Evolutionary conservation across 352 stramenopile genomes (phyloP), one percentile per base, ranked within the genome.

Genomic region (Pythium diclinum): DNA sequence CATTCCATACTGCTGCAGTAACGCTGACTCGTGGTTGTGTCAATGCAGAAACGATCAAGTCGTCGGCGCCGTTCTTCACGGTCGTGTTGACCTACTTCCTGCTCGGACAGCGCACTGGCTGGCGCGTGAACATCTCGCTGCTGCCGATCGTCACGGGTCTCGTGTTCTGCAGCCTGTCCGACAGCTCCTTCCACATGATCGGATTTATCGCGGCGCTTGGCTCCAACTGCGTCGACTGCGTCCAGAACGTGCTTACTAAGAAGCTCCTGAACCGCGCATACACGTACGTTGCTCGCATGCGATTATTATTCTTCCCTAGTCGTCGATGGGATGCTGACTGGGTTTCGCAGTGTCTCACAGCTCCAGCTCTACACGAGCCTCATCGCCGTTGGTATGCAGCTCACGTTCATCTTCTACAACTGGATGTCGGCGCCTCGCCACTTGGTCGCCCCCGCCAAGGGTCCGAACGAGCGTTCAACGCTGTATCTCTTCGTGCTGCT

Each of bases 221-320:
- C 56, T 94, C 89, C 38, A 97, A 97, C 70, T 97, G 87, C 69
- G 82, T 94, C 38, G 91, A 97, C 65, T 97, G 91, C 74, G 86
- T 97, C 38, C 91, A 97, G 66, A 97, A 97, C 65, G 91, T 97
- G 9, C 74, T 97, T 63, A 91, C 80, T 13, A 97, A 97, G 73
- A 80, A 84, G 40, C 72, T 97, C 38, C 78, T 97, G 28, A 94
- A 90, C 25, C 74, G 72, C 9, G 78, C 81, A 4, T 94, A 92
- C 74, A 83, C 79, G 85, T 94, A 82, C 57, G 75, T 52, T 32
- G 19, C 47, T 30, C 47, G 16, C 28, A 1, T 59, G 9, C 63
- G 11, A 47, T 47, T 47, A 21, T 21, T 21, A 7, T 5, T 47
- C 16, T 47, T n/a, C n/a, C n/a, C n/a, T n/a, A n/a, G n/a, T n/a